A percentile compares a stretch with the other conserved stretches of the same genome.
phyloP scores from a whole-genome alignment of 345 rosid species.

The Kernera saxatilis region DNA sequence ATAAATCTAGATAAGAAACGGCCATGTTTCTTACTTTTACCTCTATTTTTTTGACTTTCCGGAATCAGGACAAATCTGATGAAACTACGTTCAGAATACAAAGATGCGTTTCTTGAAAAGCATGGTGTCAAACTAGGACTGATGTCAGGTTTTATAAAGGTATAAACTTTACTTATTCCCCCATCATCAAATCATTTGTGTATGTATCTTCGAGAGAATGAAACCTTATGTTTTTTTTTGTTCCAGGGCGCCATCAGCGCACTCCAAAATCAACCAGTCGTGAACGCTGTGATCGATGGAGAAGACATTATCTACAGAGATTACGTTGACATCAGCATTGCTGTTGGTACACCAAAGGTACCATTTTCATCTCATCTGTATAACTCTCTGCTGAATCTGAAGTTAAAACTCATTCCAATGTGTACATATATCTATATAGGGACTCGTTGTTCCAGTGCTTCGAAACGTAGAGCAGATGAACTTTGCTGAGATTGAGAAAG shows the following conservation, averaged over 20 bases:
- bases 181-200: not conserved
- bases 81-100: conserved; percentile 88
- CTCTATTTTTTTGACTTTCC: not conserved
- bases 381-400: not conserved
- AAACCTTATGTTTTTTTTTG: not conserved
- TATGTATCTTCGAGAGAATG: not conserved
- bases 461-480: conserved; percentile 67
- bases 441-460: conserved; percentile 84
- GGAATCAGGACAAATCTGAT: conserved; percentile 71
- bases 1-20: not conserved
- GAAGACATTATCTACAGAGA: conserved; percentile 93
- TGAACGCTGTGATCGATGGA: conserved; percentile 97
- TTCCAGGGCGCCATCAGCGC: conserved; percentile 81
- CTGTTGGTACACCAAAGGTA: conserved; percentile 90
- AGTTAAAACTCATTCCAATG: not conserved
- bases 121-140: conserved; percentile 93
- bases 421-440: conserved; percentile 37
- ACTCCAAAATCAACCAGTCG: conserved; percentile 83
- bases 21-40: conserved; percentile 1
- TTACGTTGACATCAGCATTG: conserved; percentile 79
- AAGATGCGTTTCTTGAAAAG: conserved; percentile 83
- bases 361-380: conserved; percentile 2
- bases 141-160: conserved; percentile 94
- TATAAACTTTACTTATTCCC: conserved; percentile 13
- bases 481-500: conserved; percentile 87